These are phyloP conservation scores for Fusarium praegraminearum DNA, from an alignment of 2,329 filamentous ascomycete genomes.

Conservation along the genomic window DNA sequence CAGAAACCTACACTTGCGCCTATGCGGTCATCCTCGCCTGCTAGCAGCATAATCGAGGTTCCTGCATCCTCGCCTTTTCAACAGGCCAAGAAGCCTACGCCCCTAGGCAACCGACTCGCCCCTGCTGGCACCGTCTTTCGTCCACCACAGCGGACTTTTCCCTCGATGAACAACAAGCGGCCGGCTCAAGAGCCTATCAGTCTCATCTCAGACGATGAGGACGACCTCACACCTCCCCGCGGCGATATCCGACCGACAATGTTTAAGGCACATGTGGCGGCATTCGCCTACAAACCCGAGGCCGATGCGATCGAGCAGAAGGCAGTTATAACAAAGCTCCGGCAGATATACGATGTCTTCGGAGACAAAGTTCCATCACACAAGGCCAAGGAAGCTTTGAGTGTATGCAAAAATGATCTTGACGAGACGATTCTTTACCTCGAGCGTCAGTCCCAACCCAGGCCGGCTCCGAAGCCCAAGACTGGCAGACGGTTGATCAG, in stretches of 20 bases:
- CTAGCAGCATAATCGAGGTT: constrained; percentile 75
- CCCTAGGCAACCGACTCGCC: constrained; percentile 72
- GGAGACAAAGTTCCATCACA: constrained; percentile 49
- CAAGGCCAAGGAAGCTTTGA: constrained; percentile 52
- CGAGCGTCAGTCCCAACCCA: constrained; percentile 26
- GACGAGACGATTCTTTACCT: constrained; percentile 54
- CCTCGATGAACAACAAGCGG: constrained; percentile 50
- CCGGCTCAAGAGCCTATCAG: constrained; percentile 59
- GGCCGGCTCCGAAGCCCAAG: constrained; percentile 38
- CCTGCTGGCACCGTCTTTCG: constrained; percentile 80
- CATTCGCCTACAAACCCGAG: constrained; percentile 63
- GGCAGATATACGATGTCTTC: constrained; percentile 54
- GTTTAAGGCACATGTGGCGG: constrained; percentile 58
- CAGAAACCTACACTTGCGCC: constrained; percentile 54
- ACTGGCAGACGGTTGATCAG: constrained; percentile 49
- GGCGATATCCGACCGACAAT: constrained; percentile 73
- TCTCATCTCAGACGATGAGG: constrained; percentile 64
- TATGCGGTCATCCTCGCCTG: constrained; percentile 57
- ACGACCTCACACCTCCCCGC: constrained; percentile 62
- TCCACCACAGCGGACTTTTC: constrained; percentile 55
- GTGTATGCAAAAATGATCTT: constrained; percentile 50
- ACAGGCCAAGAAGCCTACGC: constrained; percentile 48
- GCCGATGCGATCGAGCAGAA: constrained; percentile 54
- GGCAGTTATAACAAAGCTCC: constrained; percentile 45
- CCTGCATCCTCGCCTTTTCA: constrained; percentile 86